Base-by-base conservation (phyloP, 352 stramenopile species). In the Lagenidium sp. region DNA sequence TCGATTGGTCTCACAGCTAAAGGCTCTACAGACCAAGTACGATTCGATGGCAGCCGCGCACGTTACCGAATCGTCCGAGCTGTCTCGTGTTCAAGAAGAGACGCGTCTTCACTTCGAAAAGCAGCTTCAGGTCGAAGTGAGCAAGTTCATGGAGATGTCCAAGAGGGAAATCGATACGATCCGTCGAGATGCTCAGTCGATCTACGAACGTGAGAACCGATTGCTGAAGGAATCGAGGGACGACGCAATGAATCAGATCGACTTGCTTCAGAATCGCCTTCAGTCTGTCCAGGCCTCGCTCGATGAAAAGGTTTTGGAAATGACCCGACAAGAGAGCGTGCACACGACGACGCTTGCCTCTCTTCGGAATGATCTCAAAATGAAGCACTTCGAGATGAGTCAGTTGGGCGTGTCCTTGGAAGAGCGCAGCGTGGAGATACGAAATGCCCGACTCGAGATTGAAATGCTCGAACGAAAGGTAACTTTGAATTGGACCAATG, bases 391-490 rank as follows among this genome's bases (percentile, higher is more conserved):
- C 47, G 78, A 90, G 65, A 66, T 84, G 44, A 81, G 53, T 32
- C 78, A 90, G 26, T 37, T 90, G 6, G 70, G 74, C 25, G 39
- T 76, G 39, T 68, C 68, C 3, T 50, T 85, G 4, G 74, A 85
- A 48, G 78, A 90, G 30, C 71, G 77, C 20, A 50, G 46, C 5
- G 37, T 39, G 6, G 63, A 58, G 29, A 31, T 65, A 30, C 57
- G 70, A 5, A 61, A 54, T 38, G 60, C 55, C 0, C 47, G 48
- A 1, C 47, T 76, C 4, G 60, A 87, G 32, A 46, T 78, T 8
- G 78, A 85, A 20, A 85, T 90, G 74, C 68, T 87, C 5, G 57
- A 62, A 6, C 69, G 79, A 44, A 90, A 90, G 53, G 78, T 85
- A 44, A 10, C 4, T 26, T 15, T 25, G 36, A 16, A 16, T 21